Evolutionary conservation across 352 stramenopile genomes (phyloP).

Genomic region (Phytophthora pisi): DNA sequence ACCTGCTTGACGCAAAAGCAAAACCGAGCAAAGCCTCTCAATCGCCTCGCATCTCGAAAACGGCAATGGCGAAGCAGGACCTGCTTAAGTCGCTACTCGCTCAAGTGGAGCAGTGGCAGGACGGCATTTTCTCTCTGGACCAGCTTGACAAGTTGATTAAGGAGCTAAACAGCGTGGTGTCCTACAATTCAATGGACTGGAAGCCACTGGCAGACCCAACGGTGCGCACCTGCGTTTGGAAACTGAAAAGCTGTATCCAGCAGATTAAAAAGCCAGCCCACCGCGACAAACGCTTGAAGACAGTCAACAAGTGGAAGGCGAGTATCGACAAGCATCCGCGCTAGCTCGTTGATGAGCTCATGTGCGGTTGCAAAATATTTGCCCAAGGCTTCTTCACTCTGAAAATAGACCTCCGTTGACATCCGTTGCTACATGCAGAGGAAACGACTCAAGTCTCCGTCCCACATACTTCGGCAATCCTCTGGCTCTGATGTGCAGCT

Average conservation of each 20-base stretch:
- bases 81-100: constrained; percentile 5
- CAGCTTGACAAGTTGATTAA: constrained; percentile 36
- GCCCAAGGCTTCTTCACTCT: background rate
- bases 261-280: constrained; percentile 22
- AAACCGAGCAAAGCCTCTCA: background rate
- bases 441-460: background rate
- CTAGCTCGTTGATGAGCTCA: background rate
- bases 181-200: constrained; percentile 25
- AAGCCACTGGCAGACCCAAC: constrained; percentile 14
- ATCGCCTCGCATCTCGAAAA: constrained; percentile 2
- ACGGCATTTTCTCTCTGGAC: constrained; percentile 38
- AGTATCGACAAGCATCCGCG: background rate
- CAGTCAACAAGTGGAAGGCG: constrained; percentile 18
- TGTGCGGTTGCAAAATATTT: background rate
- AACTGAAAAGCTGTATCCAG: constrained; percentile 25
- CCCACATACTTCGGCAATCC: background rate
- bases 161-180: constrained; percentile 8
- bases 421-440: background rate
- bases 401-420: constrained; percentile 15
- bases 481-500: background rate
- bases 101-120: constrained; percentile 29
- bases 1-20: constrained; percentile 4
- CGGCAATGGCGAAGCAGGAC: background rate
- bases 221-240: constrained; percentile 17
- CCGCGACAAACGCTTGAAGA: constrained; percentile 29